Base-by-base conservation (phyloP, 2,329 filamentous ascomycete species). In the Neoscytalidium dimidiatum region DNA sequence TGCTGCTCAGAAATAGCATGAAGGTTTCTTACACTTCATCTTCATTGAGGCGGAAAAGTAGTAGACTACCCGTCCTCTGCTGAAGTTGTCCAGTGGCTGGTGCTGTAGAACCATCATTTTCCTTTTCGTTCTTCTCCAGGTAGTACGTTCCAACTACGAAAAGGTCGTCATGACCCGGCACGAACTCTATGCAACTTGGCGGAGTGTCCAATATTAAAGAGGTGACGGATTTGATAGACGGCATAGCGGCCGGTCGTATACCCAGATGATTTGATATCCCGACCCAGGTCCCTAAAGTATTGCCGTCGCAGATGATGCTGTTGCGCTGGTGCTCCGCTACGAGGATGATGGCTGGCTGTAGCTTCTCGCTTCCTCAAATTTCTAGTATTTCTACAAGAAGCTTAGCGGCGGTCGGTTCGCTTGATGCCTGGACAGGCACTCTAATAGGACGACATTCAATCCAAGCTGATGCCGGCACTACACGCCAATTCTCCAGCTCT, bases 91-190 rank as follows among this genome's bases (percentile, higher is more conserved):
- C 78, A 4, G 63, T 48, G 3, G 68, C 35, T 8, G 35, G 14
- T 17, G 44, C 41, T 58, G 69, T 66, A 31, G 67, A 66, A 19
- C 69, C 66, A 21, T 66, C 67, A 8, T 71, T 71, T 14, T 66
- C 69, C 7, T 48, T 77, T 71, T 57, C 82, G 74, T 66, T 71
- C 46, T 83, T 83, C 67, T 92, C 82, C 29, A 97, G 83, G 67
- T 90, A 86, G 77, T 97, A 97, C 1, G 94, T 97, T 43, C 94
- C 94, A 53, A 97, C 85, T 0, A 96, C 82, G 69, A 96, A 89
- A 72, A 89, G 86, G 0, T 87, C 79, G 0, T 86, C 85, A 65
- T 87, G 74, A 0, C 78, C 75, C 1, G 88, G 87, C 68, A 87
- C 90, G 71, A 93, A 92, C 67, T 91, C 88, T n/a, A 93, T 82